phyloP scores from a whole-genome alignment of 2,329 filamentous ascomycete genomes.

The Lithohypha guttulata region DNA sequence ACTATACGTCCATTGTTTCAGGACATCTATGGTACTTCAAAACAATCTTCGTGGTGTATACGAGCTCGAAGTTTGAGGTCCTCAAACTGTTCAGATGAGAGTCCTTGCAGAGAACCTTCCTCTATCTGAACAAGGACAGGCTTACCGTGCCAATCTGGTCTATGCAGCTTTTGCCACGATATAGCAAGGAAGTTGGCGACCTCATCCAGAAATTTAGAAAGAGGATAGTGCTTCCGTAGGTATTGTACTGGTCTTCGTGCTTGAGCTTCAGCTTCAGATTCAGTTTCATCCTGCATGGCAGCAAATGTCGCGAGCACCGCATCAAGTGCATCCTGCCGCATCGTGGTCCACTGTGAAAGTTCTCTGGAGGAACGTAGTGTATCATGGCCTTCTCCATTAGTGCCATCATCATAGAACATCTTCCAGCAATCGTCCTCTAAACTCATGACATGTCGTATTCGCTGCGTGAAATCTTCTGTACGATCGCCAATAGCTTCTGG shows the following conservation, averaged over 20 bases:
- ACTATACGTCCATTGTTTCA: too few relatives aligned
- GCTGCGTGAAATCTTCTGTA: conserved; percentile 9
- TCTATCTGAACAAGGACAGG: conserved; percentile 23
- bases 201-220: conserved; percentile 9
- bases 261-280: conserved; percentile 7
- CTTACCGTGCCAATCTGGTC: conserved; percentile 13
- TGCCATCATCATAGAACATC: conserved; percentile 7
- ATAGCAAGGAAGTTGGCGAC: conserved; percentile 10
- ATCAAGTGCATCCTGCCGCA: conserved; percentile 4
- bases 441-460: conserved; percentile 2
- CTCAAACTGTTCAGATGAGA: conserved; percentile 17
- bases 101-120: conserved; percentile 18
- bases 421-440: conserved; percentile 4
- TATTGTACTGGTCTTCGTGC: conserved; percentile 15
- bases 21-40: too few relatives aligned
- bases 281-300: conserved; percentile 1
- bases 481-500: background rate
- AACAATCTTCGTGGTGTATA: too few relatives aligned
- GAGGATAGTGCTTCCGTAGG: conserved; percentile 14
- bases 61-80: conserved; percentile 13
- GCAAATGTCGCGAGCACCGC: conserved; percentile 2
- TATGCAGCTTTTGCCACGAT: conserved; percentile 10
- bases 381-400: background rate
- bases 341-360: conserved; percentile 4
- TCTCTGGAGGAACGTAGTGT: conserved; percentile 5